Conservation (phyloP, 2,329 filamentous ascomycete genomes). For the Monosporascus ibericus region DNA sequence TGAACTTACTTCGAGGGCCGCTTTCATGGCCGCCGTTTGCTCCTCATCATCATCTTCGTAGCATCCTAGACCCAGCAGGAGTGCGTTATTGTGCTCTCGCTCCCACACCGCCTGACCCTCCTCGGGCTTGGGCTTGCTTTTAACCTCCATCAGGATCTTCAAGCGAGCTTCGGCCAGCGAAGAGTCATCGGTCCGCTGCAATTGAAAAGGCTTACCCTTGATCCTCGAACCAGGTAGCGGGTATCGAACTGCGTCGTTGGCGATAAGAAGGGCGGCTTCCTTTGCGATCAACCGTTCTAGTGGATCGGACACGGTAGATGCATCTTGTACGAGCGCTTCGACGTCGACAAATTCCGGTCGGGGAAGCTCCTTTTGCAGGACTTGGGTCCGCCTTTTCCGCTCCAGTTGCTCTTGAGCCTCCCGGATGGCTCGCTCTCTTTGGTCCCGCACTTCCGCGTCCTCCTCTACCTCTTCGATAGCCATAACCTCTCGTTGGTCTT, state of each 20-base stretch:
- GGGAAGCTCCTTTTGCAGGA: conserved; percentile 80
- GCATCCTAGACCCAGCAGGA: conserved; percentile 74
- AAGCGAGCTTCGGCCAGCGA: conserved; percentile 69
- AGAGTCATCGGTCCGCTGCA: conserved; percentile 64
- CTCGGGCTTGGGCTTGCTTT: conserved; percentile 39
- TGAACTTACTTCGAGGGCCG: conserved; percentile 65
- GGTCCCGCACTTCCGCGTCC: conserved; percentile 67
- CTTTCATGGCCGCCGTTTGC: conserved; percentile 54
- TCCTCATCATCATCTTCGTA: conserved; percentile 74
- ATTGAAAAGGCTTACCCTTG: conserved; percentile 50
- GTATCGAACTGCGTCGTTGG: conserved; percentile 71
- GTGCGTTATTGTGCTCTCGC: conserved; percentile 43
- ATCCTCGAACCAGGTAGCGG: conserved; percentile 64
- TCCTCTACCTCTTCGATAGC: conserved; percentile 48
- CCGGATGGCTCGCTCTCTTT: conserved; percentile 65
- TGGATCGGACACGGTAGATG: conserved; percentile 54
- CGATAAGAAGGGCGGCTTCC: conserved; percentile 75
- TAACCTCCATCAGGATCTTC: conserved; percentile 67
- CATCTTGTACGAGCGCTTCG: conserved; percentile 57
- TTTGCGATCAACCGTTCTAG: conserved; percentile 64
- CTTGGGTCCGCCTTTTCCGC: conserved; percentile 77
- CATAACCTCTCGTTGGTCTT: conserved; percentile 62
- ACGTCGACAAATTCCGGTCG: conserved; percentile 70
- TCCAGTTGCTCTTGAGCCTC: conserved; percentile 72
- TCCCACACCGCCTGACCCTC: conserved; percentile 50